Base-by-base conservation (phyloP, 495 filamentous ascomycete species). In the Annulohypoxylon nitens region DNA sequence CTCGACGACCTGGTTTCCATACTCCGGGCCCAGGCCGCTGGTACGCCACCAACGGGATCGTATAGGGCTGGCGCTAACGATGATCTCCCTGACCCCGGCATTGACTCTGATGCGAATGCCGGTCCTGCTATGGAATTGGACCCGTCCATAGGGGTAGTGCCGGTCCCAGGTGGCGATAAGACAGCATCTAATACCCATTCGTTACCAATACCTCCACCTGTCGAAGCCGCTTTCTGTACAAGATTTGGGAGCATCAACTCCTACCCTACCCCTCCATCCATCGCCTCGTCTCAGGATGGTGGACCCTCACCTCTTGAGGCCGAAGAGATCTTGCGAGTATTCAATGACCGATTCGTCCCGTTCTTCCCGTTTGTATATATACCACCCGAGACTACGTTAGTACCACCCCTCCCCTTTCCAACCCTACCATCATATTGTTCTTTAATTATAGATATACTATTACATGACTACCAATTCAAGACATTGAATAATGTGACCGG, bases 1-100 rank as follows among this genome's bases (percentile, higher is more conserved):
- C 75, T 84, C 1, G 83, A 85, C 23, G 82, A 84, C 41, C 69
- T 85, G 3, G 80, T 84, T n/a, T 72, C 76, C 8, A 78, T 84
- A 50, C 79, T 85, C 25, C 74, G 79, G 45, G 79, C 75, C 4
- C 81, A 83, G 26, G 68, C 78, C 1, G 67, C 65, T 12, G 70
- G 73, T 1, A 68, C 71, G 16, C 64, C 61, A 14, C 43, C 63
- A 3, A 36, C 36, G n/a, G 41, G 41, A 4, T 12, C 57, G 10
- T 74, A 63, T 43, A 62, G 67, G 25, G 26, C 55, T 59, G 10
- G 43, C 14, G 10, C 39, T 34, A 70, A 48, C 34, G 55, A 51
- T 20, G 67, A 70, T n/a, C 50, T 74, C 1, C 39, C 67, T 30
- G 58, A 48, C 12, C 41, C 57, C 26, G 43, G 47, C 48, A 14